Conservation (phyloP, 768 basidiomycete species). For the Phylloporus sp. region DNA sequence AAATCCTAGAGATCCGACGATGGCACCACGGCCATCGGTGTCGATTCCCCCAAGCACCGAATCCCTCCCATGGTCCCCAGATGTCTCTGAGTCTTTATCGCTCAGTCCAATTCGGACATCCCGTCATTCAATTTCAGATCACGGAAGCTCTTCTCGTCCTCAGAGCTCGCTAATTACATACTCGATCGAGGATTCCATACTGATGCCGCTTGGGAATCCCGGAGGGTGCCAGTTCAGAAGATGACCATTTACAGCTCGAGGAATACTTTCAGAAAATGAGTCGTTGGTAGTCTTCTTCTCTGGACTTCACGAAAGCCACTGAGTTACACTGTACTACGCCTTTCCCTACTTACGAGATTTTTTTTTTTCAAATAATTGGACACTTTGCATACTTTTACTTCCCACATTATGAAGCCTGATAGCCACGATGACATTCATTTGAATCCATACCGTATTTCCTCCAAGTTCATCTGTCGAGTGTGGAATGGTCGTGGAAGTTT, state of each 20-base stretch:
- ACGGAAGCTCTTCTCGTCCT: not conserved
- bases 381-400: not conserved
- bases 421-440: too few relatives aligned
- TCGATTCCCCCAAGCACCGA: not conserved
- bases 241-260: slow-evolving; percentile 1
- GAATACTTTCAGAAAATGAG: not conserved
- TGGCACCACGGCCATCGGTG: slow-evolving; percentile 2
- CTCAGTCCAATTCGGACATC: not conserved
- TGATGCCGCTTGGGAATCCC: slow-evolving; percentile 2
- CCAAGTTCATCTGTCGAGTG: not conserved
- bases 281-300: not conserved
- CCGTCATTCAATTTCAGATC: slow-evolving; percentile 4
- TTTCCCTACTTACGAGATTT: not conserved
- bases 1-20: slow-evolving; percentile 5
- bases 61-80: not conserved
- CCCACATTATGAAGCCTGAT: too few relatives aligned
- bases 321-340: not conserved
- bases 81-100: not conserved
- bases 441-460: too few relatives aligned
- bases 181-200: slow-evolving; percentile 3
- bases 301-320: not conserved
- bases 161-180: not conserved
- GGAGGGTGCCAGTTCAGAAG: not conserved
- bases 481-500: not conserved
- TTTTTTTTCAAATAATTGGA: not conserved